Evolutionary conservation across 345 rosid species (phyloP).

Genomic region (Pistacia vera): DNA sequence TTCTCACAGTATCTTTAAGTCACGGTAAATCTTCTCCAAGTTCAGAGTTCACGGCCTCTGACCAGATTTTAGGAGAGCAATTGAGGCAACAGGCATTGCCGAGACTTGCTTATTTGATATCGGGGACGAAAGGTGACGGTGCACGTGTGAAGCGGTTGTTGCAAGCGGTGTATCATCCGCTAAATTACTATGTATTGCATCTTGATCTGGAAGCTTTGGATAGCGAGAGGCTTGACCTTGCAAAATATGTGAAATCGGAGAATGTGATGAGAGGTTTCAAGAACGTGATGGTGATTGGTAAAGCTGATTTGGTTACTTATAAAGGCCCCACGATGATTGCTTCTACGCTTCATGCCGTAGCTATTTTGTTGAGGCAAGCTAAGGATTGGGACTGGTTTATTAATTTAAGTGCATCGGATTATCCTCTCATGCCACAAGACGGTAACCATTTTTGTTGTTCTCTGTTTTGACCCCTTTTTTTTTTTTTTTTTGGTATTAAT

Average conservation of each 20-base stretch:
- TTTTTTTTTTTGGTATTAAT: not conserved
- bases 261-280: slow-evolving; percentile 45
- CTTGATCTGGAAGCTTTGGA: slow-evolving; percentile 88
- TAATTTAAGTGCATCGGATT: slow-evolving; percentile 80
- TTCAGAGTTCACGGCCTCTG: slow-evolving; percentile 13
- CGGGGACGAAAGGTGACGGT: slow-evolving; percentile 82
- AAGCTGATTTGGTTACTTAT: slow-evolving; percentile 74
- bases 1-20: slow-evolving; percentile 38
- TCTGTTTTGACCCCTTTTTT: not conserved
- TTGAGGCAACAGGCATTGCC: slow-evolving; percentile 43
- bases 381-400: slow-evolving; percentile 93
- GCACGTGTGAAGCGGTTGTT: slow-evolving; percentile 61
- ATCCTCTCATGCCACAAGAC: slow-evolving; percentile 90
- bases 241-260: slow-evolving; percentile 74
- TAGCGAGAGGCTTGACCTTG: slow-evolving; percentile 72
- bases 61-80: slow-evolving; percentile 17
- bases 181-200: slow-evolving; percentile 79
- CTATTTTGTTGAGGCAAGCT: slow-evolving; percentile 73
- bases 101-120: slow-evolving; percentile 69
- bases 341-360: slow-evolving; percentile 66
- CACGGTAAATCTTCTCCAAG: slow-evolving; percentile 35
- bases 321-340: slow-evolving; percentile 91
- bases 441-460: slow-evolving; percentile 40
- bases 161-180: slow-evolving; percentile 73
- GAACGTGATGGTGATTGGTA: slow-evolving; percentile 87